These are phyloP conservation scores for Cornus suecica DNA, from an alignment of 148 eudicot species.

Conservation along the genomic window DNA sequence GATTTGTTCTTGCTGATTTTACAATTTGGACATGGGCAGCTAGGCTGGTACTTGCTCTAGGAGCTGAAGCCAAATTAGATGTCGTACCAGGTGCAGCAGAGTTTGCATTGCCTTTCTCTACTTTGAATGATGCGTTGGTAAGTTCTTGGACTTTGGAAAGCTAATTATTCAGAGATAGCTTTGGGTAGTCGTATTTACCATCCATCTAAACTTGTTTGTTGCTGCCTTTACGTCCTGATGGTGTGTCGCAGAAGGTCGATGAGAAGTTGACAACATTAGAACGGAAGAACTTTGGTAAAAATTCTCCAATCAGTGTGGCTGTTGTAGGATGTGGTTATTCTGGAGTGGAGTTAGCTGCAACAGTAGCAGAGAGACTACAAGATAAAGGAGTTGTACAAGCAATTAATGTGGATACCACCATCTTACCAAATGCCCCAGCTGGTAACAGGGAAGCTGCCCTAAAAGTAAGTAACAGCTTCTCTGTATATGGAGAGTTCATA, in stretches of 20 bases:
- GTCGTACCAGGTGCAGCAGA: slow-evolving; percentile 82
- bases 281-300: slow-evolving; percentile 65
- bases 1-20: slow-evolving; percentile 33
- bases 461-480: slow-evolving; percentile 39
- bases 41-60: slow-evolving; percentile 99
- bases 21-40: slow-evolving; percentile 74
- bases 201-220: neutral
- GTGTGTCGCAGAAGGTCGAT: slow-evolving; percentile 62
- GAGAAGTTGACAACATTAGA: slow-evolving; percentile 62
- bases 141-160: slow-evolving; percentile 23
- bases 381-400: slow-evolving; percentile 83
- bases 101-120: slow-evolving; percentile 85
- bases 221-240: neutral
- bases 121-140: slow-evolving; percentile 88
- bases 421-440: slow-evolving; percentile 81
- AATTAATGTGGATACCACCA: slow-evolving; percentile 56
- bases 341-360: slow-evolving; percentile 95
- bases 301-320: slow-evolving; percentile 55
- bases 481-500: neutral
- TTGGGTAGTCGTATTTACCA: slow-evolving; percentile 1
- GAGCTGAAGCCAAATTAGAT: slow-evolving; percentile 90
- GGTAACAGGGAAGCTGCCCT: slow-evolving; percentile 89
- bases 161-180: neutral
- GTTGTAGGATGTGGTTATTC: slow-evolving; percentile 98
- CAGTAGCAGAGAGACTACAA: slow-evolving; percentile 83